Evolutionary conservation across 805 yeast species (phyloP), one percentile per base, ranked within the genome.

Genomic region (Saccharomycopsis microspora): DNA sequence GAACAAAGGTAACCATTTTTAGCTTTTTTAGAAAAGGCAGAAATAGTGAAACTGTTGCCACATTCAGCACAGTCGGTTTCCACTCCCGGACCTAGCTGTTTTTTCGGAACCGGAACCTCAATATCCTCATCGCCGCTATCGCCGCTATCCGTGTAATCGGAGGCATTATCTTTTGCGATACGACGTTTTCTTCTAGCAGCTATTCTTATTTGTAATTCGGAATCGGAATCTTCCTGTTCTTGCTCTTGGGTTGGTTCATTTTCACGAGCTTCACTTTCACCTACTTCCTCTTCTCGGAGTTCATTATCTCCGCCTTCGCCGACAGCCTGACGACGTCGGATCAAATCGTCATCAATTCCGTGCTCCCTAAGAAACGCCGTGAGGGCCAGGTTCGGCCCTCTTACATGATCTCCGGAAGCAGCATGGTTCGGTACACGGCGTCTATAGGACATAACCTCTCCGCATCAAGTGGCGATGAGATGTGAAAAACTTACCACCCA

Each of bases 301-400:
- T 64, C 62, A 45, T 62, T 64, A 8, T 9, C 8, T 34, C 10
- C 36, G 8, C n/a, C 10, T n/a, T 8, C 10, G 36, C 36, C 36
- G 10, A 34, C n/a, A 51, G 61, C 51, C 61, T 68, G 71, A 49
- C 71, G 60, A 44, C 66, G 66, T 58, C 88, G 71, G 60, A 87
- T 87, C 39, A 77, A 79, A 49, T 80, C 87, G 1, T 96, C 87
- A 58, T 70, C 83, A 64, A 89, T 89, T 35, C 97, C 97, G 63
- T 88, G 95, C 48, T 83, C 86, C 44, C 88, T 70, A 51, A 89
- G 70, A 58, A 89, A 89, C 63, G 85, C 93, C 0, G 96, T 89
- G 55, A 89, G 68, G 0, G 97, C 97, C 55, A 94, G 82, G 66
- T 85, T 86, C 41, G 95, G 75, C 1, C 75, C 75, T 51, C 67